A percentile compares a stretch with the other conserved stretches of the same genome.
phyloP scores from a whole-genome alignment of 495 filamentous ascomycete species.

The Aspergillus baeticus region DNA sequence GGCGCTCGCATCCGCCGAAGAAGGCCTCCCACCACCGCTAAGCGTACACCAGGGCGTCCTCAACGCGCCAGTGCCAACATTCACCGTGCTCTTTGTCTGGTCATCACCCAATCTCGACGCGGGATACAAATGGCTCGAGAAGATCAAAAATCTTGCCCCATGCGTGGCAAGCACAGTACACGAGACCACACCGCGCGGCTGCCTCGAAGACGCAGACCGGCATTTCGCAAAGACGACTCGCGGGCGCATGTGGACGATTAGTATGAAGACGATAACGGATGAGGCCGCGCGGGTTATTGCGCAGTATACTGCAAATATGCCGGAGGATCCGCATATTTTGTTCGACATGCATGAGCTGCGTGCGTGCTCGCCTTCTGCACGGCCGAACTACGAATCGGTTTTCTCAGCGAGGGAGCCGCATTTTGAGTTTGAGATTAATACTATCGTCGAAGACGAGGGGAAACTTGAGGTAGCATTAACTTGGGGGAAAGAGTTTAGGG shows the following conservation, averaged over 20 bases:
- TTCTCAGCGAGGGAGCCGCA: constrained; percentile 35
- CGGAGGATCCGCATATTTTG: constrained; percentile 20
- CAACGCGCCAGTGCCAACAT: constrained; percentile 25
- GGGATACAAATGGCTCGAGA: constrained; percentile 29
- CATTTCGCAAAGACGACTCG: constrained; percentile 19
- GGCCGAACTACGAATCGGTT: constrained; percentile 15
- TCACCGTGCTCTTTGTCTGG: constrained; percentile 32
- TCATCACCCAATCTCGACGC: constrained; percentile 21
- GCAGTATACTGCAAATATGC: constrained; percentile 22
- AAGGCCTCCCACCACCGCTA: constrained; percentile 25
- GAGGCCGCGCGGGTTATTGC: constrained; percentile 25
- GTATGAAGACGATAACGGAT: constrained; percentile 19
- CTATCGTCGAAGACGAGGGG: constrained; percentile 7
- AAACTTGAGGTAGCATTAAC: constrained; percentile 5
- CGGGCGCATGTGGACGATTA: constrained; percentile 26
- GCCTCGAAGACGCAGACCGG: constrained; percentile 12
- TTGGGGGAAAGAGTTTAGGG: constrained; percentile 25
- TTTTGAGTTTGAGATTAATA: constrained; percentile 38
- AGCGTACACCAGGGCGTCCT: constrained; percentile 26
- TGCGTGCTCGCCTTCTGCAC: constrained; percentile 12
- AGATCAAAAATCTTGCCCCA: constrained; percentile 26
- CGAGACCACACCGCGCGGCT: constrained; percentile 24
- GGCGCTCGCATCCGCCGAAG: constrained; percentile 14
- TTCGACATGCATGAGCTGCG: constrained; percentile 35
- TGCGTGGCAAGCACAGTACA: constrained; percentile 28